Percentiles rank a stretch among this genome's conserved stretches.
phyloP scores from a whole-genome alignment of 106 monocot genomes.

The Platanthera guangdongensis region DNA sequence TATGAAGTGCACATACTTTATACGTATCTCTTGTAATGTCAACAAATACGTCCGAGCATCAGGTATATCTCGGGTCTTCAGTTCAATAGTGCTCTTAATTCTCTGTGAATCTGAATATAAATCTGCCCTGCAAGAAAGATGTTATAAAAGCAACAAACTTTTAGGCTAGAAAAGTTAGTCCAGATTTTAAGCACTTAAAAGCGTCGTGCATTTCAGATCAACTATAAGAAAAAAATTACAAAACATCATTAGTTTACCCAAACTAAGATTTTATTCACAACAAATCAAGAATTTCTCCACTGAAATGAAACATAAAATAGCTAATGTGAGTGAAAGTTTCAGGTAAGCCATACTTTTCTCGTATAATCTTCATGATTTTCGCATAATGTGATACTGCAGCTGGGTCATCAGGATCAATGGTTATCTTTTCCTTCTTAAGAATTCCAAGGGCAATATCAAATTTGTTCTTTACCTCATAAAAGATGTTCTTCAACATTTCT shows the following conservation, averaged over 20 bases:
- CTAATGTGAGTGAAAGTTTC: background rate
- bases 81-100: constrained; percentile 61
- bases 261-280: background rate
- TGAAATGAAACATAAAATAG: background rate
- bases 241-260: background rate
- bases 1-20: constrained; percentile 40
- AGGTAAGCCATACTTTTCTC: constrained; percentile 69
- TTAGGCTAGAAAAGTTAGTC: no score
- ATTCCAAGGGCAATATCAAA: constrained; percentile 70
- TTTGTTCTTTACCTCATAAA: constrained; percentile 90
- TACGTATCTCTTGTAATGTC: constrained; percentile 71
- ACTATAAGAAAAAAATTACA: background rate
- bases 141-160: background rate
- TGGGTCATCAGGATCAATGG: constrained; percentile 83
- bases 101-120: constrained; percentile 67
- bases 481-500: constrained; percentile 94
- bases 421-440: constrained; percentile 78
- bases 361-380: constrained; percentile 65
- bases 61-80: constrained; percentile 64
- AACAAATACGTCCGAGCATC: constrained; percentile 86
- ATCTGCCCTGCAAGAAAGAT: constrained; percentile 53
- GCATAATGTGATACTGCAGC: constrained; percentile 78
- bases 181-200: no score
- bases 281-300: background rate
- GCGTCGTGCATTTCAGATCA: no score